Evolutionary conservation across 2,329 filamentous ascomycete species (phyloP).

Genomic region (Capronia americana): DNA sequence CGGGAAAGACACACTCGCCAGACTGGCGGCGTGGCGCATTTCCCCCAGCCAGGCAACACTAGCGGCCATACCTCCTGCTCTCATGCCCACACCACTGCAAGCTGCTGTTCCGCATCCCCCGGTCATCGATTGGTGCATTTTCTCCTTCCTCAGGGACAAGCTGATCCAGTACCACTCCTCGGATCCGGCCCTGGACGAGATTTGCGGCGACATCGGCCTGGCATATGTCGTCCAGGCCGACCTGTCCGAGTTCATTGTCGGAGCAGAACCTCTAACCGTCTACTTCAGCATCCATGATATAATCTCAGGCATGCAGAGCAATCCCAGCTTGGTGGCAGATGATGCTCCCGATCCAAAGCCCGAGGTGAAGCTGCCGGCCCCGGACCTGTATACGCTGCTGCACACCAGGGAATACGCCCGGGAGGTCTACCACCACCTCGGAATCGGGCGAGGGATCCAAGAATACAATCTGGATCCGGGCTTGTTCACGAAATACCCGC

Average conservation of each 20-base stretch:
- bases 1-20: constrained; percentile 22
- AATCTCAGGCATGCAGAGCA: constrained; percentile 21
- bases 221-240: constrained; percentile 35
- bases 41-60: constrained; percentile 19
- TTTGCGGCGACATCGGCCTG: constrained; percentile 29
- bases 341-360: not conserved
- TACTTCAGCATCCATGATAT: constrained; percentile 29
- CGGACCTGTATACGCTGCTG: constrained; percentile 24
- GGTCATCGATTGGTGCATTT: constrained; percentile 33
- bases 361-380: constrained; percentile 22
- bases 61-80: constrained; percentile 15
- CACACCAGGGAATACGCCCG: constrained; percentile 22
- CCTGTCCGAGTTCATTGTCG: constrained; percentile 30
- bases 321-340: constrained; percentile 8
- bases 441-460: constrained; percentile 15
- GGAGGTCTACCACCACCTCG: constrained; percentile 21
- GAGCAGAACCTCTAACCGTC: constrained; percentile 21
- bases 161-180: constrained; percentile 31
- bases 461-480: constrained; percentile 11
- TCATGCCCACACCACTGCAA: constrained; percentile 25
- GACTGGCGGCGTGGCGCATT: constrained; percentile 27
- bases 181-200: constrained; percentile 28
- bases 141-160: constrained; percentile 29
- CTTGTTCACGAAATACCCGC: constrained; percentile 28
- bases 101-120: constrained; percentile 27